phyloP scores from a whole-genome alignment of 352 stramenopile genomes.

The Pythium aquatile region DNA sequence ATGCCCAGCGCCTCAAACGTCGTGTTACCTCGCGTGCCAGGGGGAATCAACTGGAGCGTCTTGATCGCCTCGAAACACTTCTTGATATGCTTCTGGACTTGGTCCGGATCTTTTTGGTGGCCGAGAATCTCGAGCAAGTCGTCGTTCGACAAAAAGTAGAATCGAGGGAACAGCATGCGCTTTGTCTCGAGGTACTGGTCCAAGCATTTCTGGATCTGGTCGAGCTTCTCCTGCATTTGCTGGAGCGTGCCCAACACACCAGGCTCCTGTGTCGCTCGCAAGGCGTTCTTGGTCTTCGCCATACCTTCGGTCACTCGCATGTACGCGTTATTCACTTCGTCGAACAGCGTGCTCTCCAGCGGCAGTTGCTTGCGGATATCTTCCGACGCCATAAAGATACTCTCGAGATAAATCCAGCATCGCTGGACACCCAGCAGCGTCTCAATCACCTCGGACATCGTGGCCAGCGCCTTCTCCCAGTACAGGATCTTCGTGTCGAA shows the following conservation, averaged over 20 bases:
- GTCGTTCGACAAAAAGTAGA: conserved; percentile 90
- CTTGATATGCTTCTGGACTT: conserved; percentile 91
- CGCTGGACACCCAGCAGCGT: conserved; percentile 87
- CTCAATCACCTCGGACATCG: conserved; percentile 91
- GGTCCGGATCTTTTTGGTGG: conserved; percentile 85
- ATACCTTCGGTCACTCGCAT: conserved; percentile 71
- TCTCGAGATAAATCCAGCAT: conserved; percentile 95
- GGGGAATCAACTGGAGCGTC: conserved; percentile 62
- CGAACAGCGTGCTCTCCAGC: conserved; percentile 80
- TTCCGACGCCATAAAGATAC: conserved; percentile 94
- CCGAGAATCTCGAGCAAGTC: conserved; percentile 85
- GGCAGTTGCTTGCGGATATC: conserved; percentile 94
- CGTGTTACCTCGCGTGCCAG: conserved; percentile 69
- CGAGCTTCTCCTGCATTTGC: conserved; percentile 86
- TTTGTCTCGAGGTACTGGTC: conserved; percentile 89
- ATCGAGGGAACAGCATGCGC: conserved; percentile 83
- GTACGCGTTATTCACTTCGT: conserved; percentile 84
- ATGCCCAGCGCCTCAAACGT: conserved; percentile 89
- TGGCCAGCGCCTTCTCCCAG: conserved; percentile 85
- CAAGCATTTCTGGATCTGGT: conserved; percentile 86
- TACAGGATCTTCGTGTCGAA: conserved; percentile 88
- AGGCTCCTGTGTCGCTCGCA: conserved; percentile 61
- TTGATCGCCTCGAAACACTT: conserved; percentile 93
- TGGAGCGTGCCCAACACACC: conserved; percentile 62
- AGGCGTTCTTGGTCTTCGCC: conserved; percentile 75